phyloP scores from a whole-genome alignment of 805 yeast species.

The Cyberlindnera sargentensis region DNA sequence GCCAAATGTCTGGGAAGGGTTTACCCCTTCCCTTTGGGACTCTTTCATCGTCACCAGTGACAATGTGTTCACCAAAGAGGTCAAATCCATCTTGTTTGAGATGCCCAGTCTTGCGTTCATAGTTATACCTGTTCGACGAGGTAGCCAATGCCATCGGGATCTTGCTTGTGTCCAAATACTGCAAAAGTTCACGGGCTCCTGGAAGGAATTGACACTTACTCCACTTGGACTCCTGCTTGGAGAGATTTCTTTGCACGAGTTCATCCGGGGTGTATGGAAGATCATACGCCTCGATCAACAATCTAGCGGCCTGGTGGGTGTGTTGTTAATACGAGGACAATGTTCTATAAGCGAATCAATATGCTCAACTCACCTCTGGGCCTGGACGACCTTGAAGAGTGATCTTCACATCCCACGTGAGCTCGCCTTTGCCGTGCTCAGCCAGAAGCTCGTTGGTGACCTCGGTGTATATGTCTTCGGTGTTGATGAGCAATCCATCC shows the following conservation, averaged over 20 bases:
- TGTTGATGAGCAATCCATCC: constrained; percentile 92
- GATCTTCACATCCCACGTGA: constrained; percentile 87
- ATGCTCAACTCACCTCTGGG: constrained; percentile 30
- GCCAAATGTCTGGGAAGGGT: constrained; percentile 93
- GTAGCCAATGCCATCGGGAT: constrained; percentile 91
- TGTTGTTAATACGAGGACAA: not conserved
- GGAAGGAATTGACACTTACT: constrained; percentile 60
- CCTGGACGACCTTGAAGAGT: constrained; percentile 92
- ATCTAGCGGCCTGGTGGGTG: constrained; percentile 28
- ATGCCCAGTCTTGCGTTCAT: constrained; percentile 65
- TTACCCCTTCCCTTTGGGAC: constrained; percentile 85
- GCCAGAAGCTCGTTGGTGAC: constrained; percentile 62
- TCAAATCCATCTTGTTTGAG: constrained; percentile 50
- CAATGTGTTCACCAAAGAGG: constrained; percentile 56
- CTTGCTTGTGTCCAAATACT: constrained; percentile 39
- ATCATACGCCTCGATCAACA: constrained; percentile 60
- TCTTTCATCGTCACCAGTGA: constrained; percentile 85
- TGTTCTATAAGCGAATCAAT: not conserved
- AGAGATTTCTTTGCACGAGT: constrained; percentile 43
- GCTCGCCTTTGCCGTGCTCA: constrained; percentile 65
- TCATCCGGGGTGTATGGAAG: constrained; percentile 65
- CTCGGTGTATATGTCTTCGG: constrained; percentile 87
- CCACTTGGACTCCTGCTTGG: constrained; percentile 53
- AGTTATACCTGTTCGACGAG: constrained; percentile 61
- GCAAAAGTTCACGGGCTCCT: constrained; percentile 71